phyloP scores from a whole-genome alignment of 345 rosid genomes.

The Pelargonium nanum region DNA sequence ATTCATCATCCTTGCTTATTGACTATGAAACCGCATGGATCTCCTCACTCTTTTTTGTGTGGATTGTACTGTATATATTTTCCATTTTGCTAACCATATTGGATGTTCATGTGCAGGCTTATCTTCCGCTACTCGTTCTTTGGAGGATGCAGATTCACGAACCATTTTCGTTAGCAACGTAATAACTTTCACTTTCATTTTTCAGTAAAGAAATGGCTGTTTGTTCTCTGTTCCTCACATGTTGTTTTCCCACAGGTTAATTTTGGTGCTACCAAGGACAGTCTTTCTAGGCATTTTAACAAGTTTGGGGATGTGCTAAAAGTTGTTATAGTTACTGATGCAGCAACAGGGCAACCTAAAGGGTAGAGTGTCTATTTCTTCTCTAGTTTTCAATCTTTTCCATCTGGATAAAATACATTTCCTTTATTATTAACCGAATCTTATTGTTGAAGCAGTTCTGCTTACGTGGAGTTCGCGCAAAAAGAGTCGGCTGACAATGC shows the following conservation, averaged over 20 bases:
- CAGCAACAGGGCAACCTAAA: constrained; percentile 79
- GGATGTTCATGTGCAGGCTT: background rate
- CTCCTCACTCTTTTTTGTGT: background rate
- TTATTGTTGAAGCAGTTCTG: constrained; percentile 50
- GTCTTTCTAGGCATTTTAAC: constrained; percentile 80
- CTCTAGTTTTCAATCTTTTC: background rate
- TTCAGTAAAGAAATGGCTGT: background rate
- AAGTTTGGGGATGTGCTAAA: constrained; percentile 88
- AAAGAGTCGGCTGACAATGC: constrained; percentile 89
- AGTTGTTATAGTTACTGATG: constrained; percentile 77
- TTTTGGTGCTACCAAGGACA: constrained; percentile 88
- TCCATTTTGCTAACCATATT: background rate
- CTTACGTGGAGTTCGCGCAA: constrained; percentile 71
- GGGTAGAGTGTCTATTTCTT: constrained; percentile 41
- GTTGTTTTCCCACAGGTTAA: constrained; percentile 55
- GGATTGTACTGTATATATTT: background rate
- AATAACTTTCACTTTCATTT: constrained; percentile 15
- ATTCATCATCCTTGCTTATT: too few relatives aligned
- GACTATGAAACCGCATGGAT: background rate
- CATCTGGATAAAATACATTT: background rate
- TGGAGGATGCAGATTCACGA: constrained; percentile 80
- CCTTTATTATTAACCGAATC: background rate
- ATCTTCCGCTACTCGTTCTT: constrained; percentile 39
- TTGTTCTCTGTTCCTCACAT: constrained; percentile 9
- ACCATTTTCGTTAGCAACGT: constrained; percentile 89